phyloP scores from a whole-genome alignment of 768 basidiomycete genomes.

The Tulasnella sp. region DNA sequence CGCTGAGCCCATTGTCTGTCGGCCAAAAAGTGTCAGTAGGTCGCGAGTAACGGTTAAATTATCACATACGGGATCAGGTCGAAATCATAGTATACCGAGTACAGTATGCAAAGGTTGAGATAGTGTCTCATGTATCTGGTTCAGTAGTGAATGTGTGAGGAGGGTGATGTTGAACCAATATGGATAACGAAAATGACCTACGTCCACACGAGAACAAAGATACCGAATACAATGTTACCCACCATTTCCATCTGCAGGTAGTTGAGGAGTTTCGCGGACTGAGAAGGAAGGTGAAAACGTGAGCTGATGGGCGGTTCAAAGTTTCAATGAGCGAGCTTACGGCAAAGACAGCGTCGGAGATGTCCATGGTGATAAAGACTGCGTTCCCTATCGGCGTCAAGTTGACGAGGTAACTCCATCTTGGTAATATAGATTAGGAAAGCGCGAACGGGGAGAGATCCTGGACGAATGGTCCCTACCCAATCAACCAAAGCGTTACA shows the following conservation, averaged over 20 bases:
- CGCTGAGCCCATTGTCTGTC: neutral
- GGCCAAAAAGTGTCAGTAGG: neutral
- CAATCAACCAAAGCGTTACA: constrained; percentile 89
- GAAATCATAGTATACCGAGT: neutral
- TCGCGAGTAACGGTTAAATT: neutral
- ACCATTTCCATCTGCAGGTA: neutral
- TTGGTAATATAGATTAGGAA: constrained; percentile 24
- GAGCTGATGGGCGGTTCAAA: too few species aligned
- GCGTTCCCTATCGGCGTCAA: constrained; percentile 82
- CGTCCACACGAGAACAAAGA: neutral
- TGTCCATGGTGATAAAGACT: constrained; percentile 95
- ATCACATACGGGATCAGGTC: constrained; percentile 3
- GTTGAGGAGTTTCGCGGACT: constrained; percentile 1
- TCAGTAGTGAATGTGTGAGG: neutral
- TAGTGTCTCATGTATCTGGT: constrained; percentile 4
- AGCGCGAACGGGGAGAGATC: neutral
- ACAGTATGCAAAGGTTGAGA: neutral
- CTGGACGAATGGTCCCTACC: constrained; percentile 39
- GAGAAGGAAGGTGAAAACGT: too few species aligned
- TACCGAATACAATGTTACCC: neutral
- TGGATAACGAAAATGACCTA: neutral
- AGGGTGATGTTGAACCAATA: neutral
- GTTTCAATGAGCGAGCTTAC: constrained; percentile 35
- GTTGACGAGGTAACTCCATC: constrained; percentile 77
- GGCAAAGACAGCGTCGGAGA: constrained; percentile 9